Percentiles rank a stretch among this genome's conserved stretches.
phyloP scores from a whole-genome alignment of 208 protist genomes.

The Trypanosoma cruzi region DNA sequence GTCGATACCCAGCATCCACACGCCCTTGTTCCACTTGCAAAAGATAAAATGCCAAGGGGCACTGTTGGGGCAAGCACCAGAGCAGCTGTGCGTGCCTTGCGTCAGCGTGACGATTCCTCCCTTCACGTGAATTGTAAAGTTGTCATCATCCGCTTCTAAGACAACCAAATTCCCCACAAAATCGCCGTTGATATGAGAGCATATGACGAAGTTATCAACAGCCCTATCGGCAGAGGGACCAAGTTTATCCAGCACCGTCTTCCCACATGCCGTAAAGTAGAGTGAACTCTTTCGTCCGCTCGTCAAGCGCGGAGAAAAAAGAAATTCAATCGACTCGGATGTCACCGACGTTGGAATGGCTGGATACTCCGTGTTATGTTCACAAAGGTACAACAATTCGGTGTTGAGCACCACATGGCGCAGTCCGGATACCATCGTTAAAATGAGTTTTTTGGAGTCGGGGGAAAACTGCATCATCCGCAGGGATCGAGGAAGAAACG shows the following conservation, averaged over 20 bases:
- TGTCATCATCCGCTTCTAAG: conserved; percentile 42
- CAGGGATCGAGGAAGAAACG: conserved; percentile 24
- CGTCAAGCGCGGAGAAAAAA: conserved; percentile 56
- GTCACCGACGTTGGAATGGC: conserved; percentile 50
- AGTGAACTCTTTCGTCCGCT: conserved; percentile 41
- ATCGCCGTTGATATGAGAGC: conserved; percentile 57
- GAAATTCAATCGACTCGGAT: conserved; percentile 42
- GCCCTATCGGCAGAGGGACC: conserved; percentile 24
- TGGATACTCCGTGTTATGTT: conserved; percentile 39
- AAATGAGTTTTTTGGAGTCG: conserved; percentile 57
- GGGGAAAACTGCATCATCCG: conserved; percentile 72
- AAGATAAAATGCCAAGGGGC: conserved; percentile 67
- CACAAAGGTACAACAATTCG: conserved; percentile 38
- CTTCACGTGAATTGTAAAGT: conserved; percentile 40
- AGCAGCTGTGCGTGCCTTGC: conserved; percentile 50
- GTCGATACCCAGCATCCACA: conserved; percentile 73
- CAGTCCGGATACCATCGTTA: conserved; percentile 48
- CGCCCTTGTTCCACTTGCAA: conserved; percentile 62
- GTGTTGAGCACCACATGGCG: conserved; percentile 55
- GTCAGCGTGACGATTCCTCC: conserved; percentile 36
- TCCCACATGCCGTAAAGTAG: conserved; percentile 28
- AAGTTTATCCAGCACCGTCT: conserved; percentile 26
- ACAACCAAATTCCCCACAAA: conserved; percentile 57
- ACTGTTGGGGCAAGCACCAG: conserved; percentile 45
- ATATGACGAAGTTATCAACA: conserved; percentile 63